Conservation (phyloP, 495 filamentous ascomycete genomes). For the Aspergillus conjunctus region DNA sequence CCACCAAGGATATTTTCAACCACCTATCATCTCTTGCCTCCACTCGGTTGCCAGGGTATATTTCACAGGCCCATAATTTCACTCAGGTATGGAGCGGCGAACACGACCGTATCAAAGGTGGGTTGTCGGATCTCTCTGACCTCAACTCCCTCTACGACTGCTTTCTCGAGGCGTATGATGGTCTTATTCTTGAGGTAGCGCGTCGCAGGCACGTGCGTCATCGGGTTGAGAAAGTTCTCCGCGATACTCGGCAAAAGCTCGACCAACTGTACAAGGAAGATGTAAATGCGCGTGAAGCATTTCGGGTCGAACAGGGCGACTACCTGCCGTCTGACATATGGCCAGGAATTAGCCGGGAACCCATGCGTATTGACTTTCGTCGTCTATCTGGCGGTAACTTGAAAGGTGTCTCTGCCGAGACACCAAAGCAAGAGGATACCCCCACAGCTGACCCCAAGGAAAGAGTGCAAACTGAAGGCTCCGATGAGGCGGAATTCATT, state of each 20-base stretch:
- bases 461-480: constrained; percentile 18
- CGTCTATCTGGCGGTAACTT: constrained; percentile 44
- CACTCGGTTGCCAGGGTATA: constrained; percentile 63
- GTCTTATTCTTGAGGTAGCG: constrained; percentile 78
- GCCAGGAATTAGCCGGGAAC: constrained; percentile 67
- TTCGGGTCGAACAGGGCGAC: constrained; percentile 80
- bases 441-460: constrained; percentile 13
- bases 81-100: constrained; percentile 74
- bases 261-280: constrained; percentile 77
- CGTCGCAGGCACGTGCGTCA: constrained; percentile 69
- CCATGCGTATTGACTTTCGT: constrained; percentile 58
- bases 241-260: constrained; percentile 73
- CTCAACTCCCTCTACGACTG: constrained; percentile 77
- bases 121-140: constrained; percentile 71
- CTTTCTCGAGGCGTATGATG: constrained; percentile 81
- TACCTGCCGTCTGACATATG: constrained; percentile 89
- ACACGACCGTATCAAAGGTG: constrained; percentile 63
- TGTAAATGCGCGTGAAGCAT: constrained; percentile 70
- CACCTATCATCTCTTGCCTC: constrained; percentile 68
- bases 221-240: constrained; percentile 70
- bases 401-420: constrained; percentile 23
- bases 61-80: constrained; percentile 72
- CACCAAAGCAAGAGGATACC: constrained; percentile 4
- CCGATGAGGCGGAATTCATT: constrained; percentile 45
- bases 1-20: constrained; percentile 58